Base-by-base conservation (phyloP, 2,329 filamentous ascomycete genomes). In the Botrytis cinerea region DNA sequence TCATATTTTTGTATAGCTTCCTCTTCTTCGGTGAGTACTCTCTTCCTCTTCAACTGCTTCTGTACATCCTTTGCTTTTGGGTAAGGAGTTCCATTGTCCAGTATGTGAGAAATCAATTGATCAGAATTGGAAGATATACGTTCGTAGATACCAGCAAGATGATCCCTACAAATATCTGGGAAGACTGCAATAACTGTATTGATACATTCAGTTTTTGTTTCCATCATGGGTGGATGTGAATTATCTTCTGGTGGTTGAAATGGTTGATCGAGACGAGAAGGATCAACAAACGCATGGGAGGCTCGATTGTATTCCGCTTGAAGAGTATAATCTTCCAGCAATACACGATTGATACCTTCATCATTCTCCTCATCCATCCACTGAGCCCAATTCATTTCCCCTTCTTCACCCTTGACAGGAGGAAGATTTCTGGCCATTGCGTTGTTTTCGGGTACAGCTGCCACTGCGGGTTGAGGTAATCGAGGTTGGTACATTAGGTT, bases 141-240 rank as follows among this genome's bases (percentile, higher is more conserved):
- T 35, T 80, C 75, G 73, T 83, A 84, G n/a, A 85, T 77, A 25
- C 78, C 76, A 18, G 76, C 76, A 35, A 86, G 81, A 76, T 85
- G 82, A 18, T 82, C 78, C 35, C 79, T 81, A 71, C 82, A 83
- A 59, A 87, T 85, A 67, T 84, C 84, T 14, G 86, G 86, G 71
- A 87, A 86, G 14, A 87, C 76, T 18, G 79, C 78, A 7, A 84
- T 54, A 28, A 87, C 77, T n/a, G 80, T 78, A 14, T 77, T 75
- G 28, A 85, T 78, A 68, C 81, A 77, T 62, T 75, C 74, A n/a
- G 46, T 64, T 57, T 68, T 68, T 35, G 75, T 64, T 54, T 77
- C 74, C 35, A 69, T 59, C 4, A 64, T 48, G 7, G 46, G n/a
- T 25, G 46, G 46, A 51, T 43, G 10, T 16, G 4, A n/a, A 1